A percentile compares a stretch with the other conserved stretches of the same genome.
Evolutionary conservation across 768 basidiomycete genomes (phyloP).

Genomic region (Chiua virens): DNA sequence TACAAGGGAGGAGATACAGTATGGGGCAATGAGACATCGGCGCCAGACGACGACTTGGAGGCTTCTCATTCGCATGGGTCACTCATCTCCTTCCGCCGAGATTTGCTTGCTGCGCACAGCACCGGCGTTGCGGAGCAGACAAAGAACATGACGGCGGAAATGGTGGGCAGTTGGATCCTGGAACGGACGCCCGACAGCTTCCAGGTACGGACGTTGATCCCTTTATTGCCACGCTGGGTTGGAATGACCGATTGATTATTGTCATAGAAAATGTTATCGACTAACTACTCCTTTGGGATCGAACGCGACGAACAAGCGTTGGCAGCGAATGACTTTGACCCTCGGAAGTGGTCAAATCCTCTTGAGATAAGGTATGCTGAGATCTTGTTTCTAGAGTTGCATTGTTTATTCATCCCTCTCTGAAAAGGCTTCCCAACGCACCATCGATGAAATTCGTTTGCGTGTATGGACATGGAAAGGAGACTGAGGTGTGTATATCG

Average conservation of each 20-base stretch:
- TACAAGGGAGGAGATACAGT: constrained; percentile 74
- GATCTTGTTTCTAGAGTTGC: not conserved
- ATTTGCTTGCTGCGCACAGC: constrained; percentile 4
- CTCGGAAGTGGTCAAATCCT: constrained; percentile 91
- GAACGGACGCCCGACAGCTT: constrained; percentile 81
- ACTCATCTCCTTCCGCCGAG: constrained; percentile 74
- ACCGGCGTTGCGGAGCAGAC: constrained; percentile 15
- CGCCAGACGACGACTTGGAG: constrained; percentile 73
- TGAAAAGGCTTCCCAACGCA: constrained; percentile 73
- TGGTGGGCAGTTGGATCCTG: constrained; percentile 77
- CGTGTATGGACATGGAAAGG: constrained; percentile 93
- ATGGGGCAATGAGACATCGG: constrained; percentile 76
- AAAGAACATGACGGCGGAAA: constrained; percentile 75
- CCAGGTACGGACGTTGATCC: constrained; percentile 49
- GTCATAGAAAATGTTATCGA: constrained; percentile 66
- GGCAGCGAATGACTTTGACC: constrained; percentile 66
- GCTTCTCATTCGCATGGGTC: constrained; percentile 70
- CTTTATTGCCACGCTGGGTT: not conserved
- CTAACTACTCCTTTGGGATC: constrained; percentile 88
- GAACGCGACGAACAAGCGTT: constrained; percentile 71
- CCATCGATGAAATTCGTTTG: constrained; percentile 93
- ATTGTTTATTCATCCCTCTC: not conserved
- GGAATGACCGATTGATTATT: not conserved
- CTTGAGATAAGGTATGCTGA: constrained; percentile 64
- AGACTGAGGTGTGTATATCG: constrained; percentile 69